Evolutionary conservation across 2,329 filamentous ascomycete genomes (phyloP).

Genomic region (Spiromastix sp.): DNA sequence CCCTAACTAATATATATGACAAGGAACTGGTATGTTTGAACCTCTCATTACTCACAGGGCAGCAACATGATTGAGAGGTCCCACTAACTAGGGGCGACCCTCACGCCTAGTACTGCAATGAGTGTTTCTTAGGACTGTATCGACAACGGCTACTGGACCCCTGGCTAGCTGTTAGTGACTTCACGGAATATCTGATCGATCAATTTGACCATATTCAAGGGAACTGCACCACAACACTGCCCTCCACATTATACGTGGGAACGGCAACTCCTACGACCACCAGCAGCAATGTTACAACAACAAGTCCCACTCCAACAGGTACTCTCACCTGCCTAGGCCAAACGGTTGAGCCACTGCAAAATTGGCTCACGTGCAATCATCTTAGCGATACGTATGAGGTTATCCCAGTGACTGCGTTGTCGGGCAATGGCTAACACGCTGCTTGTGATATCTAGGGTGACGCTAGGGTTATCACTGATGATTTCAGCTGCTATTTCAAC

Average conservation of each 20-base stretch:
- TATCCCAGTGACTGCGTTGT: no score
- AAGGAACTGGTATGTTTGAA: slow-evolving; percentile 1
- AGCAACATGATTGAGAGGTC: not conserved
- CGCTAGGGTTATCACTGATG: no score
- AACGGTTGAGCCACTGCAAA: no score
- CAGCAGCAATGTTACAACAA: slow-evolving; percentile 4
- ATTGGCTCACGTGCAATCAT: no score
- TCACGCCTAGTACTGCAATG: slow-evolving; percentile 7
- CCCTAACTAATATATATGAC: not conserved
- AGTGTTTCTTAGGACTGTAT: slow-evolving; percentile 14
- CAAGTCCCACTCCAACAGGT: slow-evolving; percentile 4
- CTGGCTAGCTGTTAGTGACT: slow-evolving; percentile 10
- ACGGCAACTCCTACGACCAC: slow-evolving; percentile 7
- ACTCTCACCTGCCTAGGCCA: slow-evolving; percentile 14
- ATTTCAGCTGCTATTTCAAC: no score
- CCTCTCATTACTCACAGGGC: not conserved
- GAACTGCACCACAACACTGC: slow-evolving; percentile 12
- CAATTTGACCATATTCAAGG: slow-evolving; percentile 12
- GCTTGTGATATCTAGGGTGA: no score
- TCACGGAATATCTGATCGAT: slow-evolving; percentile 10
- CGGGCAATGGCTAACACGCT: no score
- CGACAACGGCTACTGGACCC: slow-evolving; percentile 12
- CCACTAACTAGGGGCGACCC: no score
- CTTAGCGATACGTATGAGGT: no score
- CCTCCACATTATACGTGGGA: slow-evolving; percentile 9